These are phyloP conservation scores for Astragalus membranaceus DNA, from an alignment of 306 rosid species.

Conservation along the genomic window DNA sequence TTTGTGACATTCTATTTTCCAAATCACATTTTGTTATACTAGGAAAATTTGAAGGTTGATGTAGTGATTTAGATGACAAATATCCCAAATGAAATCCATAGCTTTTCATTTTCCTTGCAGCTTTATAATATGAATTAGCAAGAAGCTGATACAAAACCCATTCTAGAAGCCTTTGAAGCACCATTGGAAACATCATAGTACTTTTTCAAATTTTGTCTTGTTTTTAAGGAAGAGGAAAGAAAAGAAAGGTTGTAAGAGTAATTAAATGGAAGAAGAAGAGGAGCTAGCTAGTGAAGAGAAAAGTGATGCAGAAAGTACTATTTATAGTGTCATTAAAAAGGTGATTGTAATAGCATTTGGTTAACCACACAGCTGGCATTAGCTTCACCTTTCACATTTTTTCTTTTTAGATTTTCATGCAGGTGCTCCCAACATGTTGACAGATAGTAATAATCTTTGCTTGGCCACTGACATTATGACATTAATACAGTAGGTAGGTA, in stretches of 20 bases:
- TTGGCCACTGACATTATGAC: slow-evolving; percentile 2
- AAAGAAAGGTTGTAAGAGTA: not conserved
- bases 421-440: slow-evolving; percentile 25
- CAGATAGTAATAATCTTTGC: slow-evolving; percentile 4
- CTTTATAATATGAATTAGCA: slow-evolving; percentile 58
- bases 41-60: slow-evolving; percentile 36
- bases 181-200: slow-evolving; percentile 44
- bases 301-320: slow-evolving; percentile 23
- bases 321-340: slow-evolving; percentile 44
- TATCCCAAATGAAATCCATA: slow-evolving; percentile 33
- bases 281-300: slow-evolving; percentile 18
- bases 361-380: slow-evolving; percentile 61
- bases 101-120: slow-evolving; percentile 61
- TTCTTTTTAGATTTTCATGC: not conserved
- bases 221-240: not conserved
- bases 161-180: slow-evolving; percentile 42
- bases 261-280: not conserved
- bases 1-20: slow-evolving; percentile 37
- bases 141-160: slow-evolving; percentile 56
- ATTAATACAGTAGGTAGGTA: slow-evolving; percentile 33
- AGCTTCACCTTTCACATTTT: slow-evolving; percentile 23
- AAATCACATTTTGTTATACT: slow-evolving; percentile 42
- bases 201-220: not conserved
- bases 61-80: slow-evolving; percentile 29
- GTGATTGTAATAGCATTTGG: slow-evolving; percentile 38